Conservation (phyloP, 768 basidiomycete species). For the Collybiopsis luxurians region DNA sequence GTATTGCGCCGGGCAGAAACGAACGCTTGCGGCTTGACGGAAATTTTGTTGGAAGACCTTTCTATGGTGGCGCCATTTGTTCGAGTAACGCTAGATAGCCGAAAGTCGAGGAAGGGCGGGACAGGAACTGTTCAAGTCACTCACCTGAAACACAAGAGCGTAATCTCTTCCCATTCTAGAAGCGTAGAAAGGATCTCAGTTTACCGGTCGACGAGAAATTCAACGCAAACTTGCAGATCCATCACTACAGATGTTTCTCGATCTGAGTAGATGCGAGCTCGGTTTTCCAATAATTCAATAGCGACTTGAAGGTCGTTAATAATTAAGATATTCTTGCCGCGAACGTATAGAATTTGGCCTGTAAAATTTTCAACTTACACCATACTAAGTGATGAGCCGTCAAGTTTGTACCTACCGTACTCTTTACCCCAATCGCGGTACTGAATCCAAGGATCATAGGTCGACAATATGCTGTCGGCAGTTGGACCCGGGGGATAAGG, state of each 20-base stretch:
- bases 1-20: neutral
- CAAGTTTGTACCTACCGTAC: neutral
- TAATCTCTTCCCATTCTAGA: no score
- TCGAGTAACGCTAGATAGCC: neutral
- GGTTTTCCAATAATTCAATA: no score
- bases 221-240: no score
- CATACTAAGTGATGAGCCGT: neutral
- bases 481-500: constrained; percentile 10
- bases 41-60: neutral
- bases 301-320: neutral
- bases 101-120: no score
- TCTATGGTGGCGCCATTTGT: neutral
- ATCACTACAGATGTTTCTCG: no score
- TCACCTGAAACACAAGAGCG: no score
- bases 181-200: no score
- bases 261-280: no score
- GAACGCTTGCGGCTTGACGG: neutral
- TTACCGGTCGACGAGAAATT: no score
- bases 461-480: constrained; percentile 1
- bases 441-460: constrained; percentile 6
- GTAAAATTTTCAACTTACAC: neutral
- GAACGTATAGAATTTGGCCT: constrained; percentile 22
- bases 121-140: no score
- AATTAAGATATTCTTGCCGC: constrained; percentile 23
- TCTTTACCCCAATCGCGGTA: constrained; percentile 5